Evolutionary conservation across 768 basidiomycete genomes (phyloP).

Genomic region (Boletus sensibilis): DNA sequence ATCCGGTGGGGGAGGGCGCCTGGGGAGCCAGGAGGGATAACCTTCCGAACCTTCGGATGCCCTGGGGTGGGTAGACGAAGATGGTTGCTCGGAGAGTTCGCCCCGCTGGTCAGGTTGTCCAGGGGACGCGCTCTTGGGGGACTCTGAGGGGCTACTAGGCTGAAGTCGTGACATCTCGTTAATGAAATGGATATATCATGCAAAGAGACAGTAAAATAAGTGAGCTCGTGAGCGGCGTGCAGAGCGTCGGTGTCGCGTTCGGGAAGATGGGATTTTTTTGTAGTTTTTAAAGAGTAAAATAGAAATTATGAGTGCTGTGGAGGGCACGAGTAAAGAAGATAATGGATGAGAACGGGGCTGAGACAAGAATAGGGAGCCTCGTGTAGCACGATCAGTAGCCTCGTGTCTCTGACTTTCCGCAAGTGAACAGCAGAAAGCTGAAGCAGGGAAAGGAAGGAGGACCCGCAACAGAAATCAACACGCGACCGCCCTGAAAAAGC

Average conservation of each 20-base stretch:
- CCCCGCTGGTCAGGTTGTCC: conserved; percentile 29
- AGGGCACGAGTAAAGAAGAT: conserved; percentile 26
- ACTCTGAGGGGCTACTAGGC: conserved; percentile 29
- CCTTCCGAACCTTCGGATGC: conserved; percentile 53
- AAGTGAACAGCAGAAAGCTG: conserved; percentile 30
- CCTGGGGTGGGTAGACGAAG: conserved; percentile 35
- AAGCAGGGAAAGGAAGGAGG: conserved; percentile 23
- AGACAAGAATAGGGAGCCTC: conserved; percentile 41
- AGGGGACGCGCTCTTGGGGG: conserved; percentile 30
- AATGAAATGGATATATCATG: conserved; percentile 31
- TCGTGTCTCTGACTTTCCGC: conserved; percentile 50
- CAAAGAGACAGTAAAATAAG: conserved; percentile 29
- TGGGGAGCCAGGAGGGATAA: conserved; percentile 85
- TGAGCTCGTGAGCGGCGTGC: conserved; percentile 29
- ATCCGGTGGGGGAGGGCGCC: conserved; percentile 70
- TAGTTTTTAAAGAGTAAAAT: conserved; percentile 10
- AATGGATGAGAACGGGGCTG: conserved; percentile 4
- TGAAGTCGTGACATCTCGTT: conserved; percentile 40
- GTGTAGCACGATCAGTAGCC: conserved; percentile 44
- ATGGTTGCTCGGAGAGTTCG: conserved; percentile 35
- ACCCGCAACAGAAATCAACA: conserved; percentile 23
- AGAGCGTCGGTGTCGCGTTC: conserved; percentile 36
- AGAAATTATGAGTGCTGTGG: conserved; percentile 19
- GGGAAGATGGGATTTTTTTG: conserved; percentile 17
- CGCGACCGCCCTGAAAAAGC: conserved; percentile 35